These are phyloP conservation scores for Fusarium acutatum DNA, from an alignment of 2,329 filamentous ascomycete species.

Conservation along the genomic window DNA sequence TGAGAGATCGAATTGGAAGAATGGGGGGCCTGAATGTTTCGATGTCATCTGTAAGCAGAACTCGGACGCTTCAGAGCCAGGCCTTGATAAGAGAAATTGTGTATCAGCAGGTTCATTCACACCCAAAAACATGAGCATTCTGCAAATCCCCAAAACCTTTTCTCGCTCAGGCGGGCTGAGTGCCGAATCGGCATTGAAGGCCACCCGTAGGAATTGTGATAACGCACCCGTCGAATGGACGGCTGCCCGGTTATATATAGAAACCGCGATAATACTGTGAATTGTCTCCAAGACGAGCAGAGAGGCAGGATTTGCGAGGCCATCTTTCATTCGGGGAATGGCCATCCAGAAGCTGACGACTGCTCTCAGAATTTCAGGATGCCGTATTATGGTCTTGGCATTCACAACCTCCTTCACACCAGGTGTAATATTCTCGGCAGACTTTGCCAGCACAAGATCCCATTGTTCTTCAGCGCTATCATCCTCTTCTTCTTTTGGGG, in stretches of 20 bases:
- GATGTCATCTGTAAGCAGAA: conserved; percentile 80
- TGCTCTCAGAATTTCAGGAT: conserved; percentile 69
- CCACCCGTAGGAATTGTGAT: conserved; percentile 70
- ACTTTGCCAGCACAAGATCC: conserved; percentile 49
- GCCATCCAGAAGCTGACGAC: conserved; percentile 72
- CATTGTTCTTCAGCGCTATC: conserved; percentile 49
- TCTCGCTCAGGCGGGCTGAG: conserved; percentile 65
- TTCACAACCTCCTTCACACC: conserved; percentile 60
- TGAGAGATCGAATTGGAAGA: conserved; percentile 94
- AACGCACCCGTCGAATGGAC: conserved; percentile 78
- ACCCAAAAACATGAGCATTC: conserved; percentile 76
- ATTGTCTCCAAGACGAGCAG: conserved; percentile 73
- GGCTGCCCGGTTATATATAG: conserved; percentile 73
- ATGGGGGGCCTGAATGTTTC: conserved; percentile 78
- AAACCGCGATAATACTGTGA: conserved; percentile 64
- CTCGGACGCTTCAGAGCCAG: conserved; percentile 65
- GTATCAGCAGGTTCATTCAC: conserved; percentile 85
- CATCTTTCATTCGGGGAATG: conserved; percentile 59
- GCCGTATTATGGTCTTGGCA: conserved; percentile 62
- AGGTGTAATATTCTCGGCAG: conserved; percentile 49
- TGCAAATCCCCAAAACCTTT: conserved; percentile 73
- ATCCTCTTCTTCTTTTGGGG: conserved; percentile 41
- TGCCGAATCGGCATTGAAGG: conserved; percentile 62
- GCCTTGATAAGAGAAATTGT: conserved; percentile 71
- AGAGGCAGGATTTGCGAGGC: conserved; percentile 61